These are phyloP conservation scores for Globisporangium canariense DNA, from an alignment of 352 stramenopile species.

Conservation along the genomic window DNA sequence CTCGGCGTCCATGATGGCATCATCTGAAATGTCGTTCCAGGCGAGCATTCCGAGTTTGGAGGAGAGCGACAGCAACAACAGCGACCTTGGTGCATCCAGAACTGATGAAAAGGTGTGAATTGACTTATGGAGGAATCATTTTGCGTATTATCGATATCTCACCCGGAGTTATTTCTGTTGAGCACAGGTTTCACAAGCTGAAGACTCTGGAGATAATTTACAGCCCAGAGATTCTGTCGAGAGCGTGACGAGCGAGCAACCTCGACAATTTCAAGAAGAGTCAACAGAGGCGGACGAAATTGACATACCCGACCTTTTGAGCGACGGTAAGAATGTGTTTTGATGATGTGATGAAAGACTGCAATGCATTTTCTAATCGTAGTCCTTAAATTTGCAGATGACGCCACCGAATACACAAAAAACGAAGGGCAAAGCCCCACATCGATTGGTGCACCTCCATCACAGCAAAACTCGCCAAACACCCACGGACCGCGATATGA, in stretches of 20 bases:
- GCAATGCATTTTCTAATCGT: neutral
- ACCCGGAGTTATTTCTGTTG: neutral
- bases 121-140: neutral
- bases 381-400: neutral
- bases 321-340: constrained; percentile 2
- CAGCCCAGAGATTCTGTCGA: neutral
- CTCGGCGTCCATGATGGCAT: constrained; percentile 32
- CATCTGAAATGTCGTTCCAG: constrained; percentile 45
- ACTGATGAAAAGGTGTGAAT: constrained; percentile 3
- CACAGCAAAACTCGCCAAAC: constrained; percentile 1
- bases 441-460: neutral
- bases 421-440: neutral
- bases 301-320: neutral
- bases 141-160: neutral
- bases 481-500: neutral
- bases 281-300: neutral
- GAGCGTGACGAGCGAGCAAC: neutral
- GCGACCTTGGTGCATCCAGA: neutral
- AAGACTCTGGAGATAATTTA: neutral
- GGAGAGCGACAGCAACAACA: constrained; percentile 12
- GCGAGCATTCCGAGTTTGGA: constrained; percentile 40
- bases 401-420: neutral
- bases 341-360: neutral
- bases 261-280: neutral
- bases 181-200: neutral